These are phyloP conservation scores for Dendrothele bispora DNA, from an alignment of 768 basidiomycete species.

Conservation along the genomic window DNA sequence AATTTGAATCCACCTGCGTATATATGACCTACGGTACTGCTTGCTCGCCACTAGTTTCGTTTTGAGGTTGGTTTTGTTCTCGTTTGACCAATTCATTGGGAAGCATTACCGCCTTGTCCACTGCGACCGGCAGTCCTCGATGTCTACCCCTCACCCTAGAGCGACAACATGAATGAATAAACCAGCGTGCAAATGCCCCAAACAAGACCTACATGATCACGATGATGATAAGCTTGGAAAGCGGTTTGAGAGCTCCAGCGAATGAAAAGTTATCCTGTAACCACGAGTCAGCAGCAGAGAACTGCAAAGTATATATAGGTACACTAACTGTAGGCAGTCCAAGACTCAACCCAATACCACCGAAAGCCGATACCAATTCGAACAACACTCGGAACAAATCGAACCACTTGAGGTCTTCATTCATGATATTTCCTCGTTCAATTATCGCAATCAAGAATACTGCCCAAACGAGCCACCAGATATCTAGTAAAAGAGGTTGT, in stretches of 20 bases:
- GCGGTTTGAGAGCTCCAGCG: conserved; percentile 54
- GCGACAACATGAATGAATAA: neutral
- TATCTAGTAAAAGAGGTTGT: conserved; percentile 41
- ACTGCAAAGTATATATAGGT: neutral
- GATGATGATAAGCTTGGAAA: conserved; percentile 73
- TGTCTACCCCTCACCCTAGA: conserved; percentile 67
- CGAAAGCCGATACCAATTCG: conserved; percentile 68
- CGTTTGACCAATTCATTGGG: conserved; percentile 16
- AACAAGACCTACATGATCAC: conserved; percentile 57
- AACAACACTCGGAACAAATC: conserved; percentile 57
- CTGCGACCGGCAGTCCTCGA: conserved; percentile 66
- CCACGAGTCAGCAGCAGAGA: neutral
- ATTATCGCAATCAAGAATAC: conserved; percentile 74
- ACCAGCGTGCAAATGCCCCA: neutral
- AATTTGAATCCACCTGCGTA: no score
- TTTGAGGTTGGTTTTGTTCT: no score
- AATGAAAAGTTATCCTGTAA: conserved; percentile 62
- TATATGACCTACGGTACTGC: no score
- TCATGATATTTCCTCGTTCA: conserved; percentile 58
- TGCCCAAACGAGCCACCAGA: conserved; percentile 80
- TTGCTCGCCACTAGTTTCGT: no score
- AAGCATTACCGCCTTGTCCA: conserved; percentile 51
- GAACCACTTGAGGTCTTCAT: conserved; percentile 62
- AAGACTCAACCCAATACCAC: conserved; percentile 67
- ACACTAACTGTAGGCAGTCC: conserved; percentile 50